Evolutionary conservation across 2,329 filamentous ascomycete genomes (phyloP), one percentile per base, ranked within the genome.

Genomic region (Hypoxylon sp.): DNA sequence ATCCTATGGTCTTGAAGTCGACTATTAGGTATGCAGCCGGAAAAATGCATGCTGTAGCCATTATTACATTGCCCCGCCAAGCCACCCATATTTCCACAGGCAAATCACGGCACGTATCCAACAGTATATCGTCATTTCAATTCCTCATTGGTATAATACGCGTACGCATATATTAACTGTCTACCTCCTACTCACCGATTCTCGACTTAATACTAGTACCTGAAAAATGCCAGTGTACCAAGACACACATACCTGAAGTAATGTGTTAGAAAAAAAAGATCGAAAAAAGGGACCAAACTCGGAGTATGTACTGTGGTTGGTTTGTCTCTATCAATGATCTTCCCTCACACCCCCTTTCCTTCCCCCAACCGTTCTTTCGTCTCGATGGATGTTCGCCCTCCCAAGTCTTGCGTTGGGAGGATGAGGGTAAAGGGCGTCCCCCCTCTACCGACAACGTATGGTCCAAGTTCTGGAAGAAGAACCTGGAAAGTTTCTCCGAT

Each of bases 131-230:
- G 41, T 15, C 5, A 15, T 26, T 46, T n/a, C 22, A 49, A 6
- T 32, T 24, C 15, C 32, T 20, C 28, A 32, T 6, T 49, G 26
- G 46, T 49, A 49, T 49, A 49, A 50, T 41, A 41, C 37, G 37
- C 37, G 8, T 22, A 37, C 32, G 47, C 17, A 48, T 48, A 15
- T 20, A 50, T 50, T 32, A 50, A 50, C 19, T 37, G 24, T 19
- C 26, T 50, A 24, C 10, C 3, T 6, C 47, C 17, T 26, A n/a
- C 11, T 6, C 24, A 34, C 3, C 8, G 8, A n/a, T 41, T 17
- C n/a, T 19, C 28, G 28, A 50, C 24, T n/a, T n/a, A n/a, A n/a
- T 26, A 26, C 28, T 8, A 50, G 26, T 37, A 41, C 37, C 4
- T 41, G 37, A 41, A 19, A 41, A 19, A 7, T 19, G 6, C n/a